These are phyloP conservation scores for Phytophthora foliorum DNA, from an alignment of 352 stramenopile genomes.

Conservation along the genomic window DNA sequence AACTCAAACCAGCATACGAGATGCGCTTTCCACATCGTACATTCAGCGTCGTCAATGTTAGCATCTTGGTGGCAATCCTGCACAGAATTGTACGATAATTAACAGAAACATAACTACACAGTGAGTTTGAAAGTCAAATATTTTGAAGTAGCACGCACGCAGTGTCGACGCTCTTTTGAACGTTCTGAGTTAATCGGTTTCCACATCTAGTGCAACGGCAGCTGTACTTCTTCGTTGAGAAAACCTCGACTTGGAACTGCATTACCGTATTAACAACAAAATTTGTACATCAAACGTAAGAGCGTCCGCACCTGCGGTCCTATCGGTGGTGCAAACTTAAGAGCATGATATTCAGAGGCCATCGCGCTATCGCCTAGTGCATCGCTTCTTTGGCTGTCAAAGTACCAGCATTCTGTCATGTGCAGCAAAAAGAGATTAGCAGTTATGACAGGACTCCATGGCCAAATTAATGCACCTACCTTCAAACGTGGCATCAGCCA, in stretches of 20 bases:
- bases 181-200: constrained; percentile 61
- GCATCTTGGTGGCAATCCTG: constrained; percentile 78
- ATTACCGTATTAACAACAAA: not conserved
- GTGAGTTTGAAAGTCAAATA: too few species aligned
- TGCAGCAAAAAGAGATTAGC: not conserved
- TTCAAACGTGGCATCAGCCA: constrained; percentile 44
- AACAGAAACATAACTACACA: not conserved
- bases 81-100: not conserved
- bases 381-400: constrained; percentile 60
- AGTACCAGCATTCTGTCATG: constrained; percentile 80
- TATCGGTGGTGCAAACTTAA: constrained; percentile 67
- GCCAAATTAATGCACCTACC: constrained; percentile 32
- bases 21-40: constrained; percentile 28
- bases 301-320: constrained; percentile 58
- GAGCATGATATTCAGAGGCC: constrained; percentile 46
- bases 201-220: constrained; percentile 64
- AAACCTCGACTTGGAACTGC: constrained; percentile 78
- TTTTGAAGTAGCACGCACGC: constrained; percentile 52
- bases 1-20: not conserved
- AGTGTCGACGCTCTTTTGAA: constrained; percentile 85
- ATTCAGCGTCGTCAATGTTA: constrained; percentile 67
- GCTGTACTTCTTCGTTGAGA: constrained; percentile 73
- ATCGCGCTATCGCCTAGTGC: constrained; percentile 33
- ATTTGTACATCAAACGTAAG: not conserved
- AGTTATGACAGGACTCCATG: not conserved